Conservation (phyloP, 2,329 filamentous ascomycete genomes). For the Aspergillus oerlinghausenensis region DNA sequence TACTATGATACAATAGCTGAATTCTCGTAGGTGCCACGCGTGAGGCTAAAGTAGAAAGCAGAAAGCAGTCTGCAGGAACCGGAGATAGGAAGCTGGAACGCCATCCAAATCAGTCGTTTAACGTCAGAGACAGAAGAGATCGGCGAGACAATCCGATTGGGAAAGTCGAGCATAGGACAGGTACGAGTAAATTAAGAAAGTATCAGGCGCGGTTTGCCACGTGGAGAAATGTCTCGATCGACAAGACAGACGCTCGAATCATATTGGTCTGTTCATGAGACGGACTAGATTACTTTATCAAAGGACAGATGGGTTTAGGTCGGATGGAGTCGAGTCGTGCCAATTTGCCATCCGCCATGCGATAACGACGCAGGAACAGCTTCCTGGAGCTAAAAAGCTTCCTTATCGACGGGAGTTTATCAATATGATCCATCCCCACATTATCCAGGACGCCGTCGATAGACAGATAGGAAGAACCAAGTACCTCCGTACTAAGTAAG, state of each 20-base stretch:
- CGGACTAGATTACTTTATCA: no score
- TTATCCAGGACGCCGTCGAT: background rate
- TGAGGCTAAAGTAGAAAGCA: background rate
- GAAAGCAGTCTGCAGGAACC: background rate
- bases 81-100: background rate
- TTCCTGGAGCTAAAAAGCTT: background rate
- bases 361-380: background rate
- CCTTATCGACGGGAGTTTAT: no score
- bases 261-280: background rate
- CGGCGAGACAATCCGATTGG: background rate
- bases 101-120: background rate
- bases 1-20: no score
- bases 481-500: background rate
- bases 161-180: background rate
- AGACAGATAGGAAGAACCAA: background rate
- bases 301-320: background rate
- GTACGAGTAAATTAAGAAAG: background rate
- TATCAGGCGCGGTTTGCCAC: background rate
- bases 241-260: background rate
- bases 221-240: background rate
- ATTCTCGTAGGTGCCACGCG: background rate
- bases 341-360: background rate
- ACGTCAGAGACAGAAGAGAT: background rate
- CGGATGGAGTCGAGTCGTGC: background rate
- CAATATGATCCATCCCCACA: background rate